Percentiles rank a stretch among this genome's conserved stretches.
Evolutionary conservation across 805 yeast species (phyloP).

Genomic region (Kazachstania kunashirensis): DNA sequence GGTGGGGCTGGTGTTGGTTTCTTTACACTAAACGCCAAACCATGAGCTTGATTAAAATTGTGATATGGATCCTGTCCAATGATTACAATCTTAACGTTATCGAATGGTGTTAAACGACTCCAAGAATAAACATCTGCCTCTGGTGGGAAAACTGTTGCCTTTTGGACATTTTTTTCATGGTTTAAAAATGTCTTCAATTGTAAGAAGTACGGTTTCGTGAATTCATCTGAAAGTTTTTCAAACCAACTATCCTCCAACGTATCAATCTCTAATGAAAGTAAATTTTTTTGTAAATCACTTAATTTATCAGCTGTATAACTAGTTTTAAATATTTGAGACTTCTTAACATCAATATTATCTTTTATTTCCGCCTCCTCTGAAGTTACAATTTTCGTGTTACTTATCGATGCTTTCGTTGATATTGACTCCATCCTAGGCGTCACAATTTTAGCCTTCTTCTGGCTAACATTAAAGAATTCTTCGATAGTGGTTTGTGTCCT

Average conservation of each 20-base stretch:
- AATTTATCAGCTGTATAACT: background rate
- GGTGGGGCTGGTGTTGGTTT: constrained; percentile 85
- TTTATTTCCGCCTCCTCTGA: no score
- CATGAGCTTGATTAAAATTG: constrained; percentile 88
- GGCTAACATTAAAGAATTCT: constrained; percentile 11
- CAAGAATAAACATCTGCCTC: constrained; percentile 73
- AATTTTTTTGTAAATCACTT: background rate
- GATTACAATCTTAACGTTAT: constrained; percentile 63
- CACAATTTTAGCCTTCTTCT: constrained; percentile 7
- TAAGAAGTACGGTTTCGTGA: constrained; percentile 79
- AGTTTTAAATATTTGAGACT: background rate
- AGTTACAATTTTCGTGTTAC: no score
- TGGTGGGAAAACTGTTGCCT: constrained; percentile 64
- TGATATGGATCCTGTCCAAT: constrained; percentile 98
- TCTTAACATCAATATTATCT: background rate
- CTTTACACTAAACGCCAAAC: constrained; percentile 84
- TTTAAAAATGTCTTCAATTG: constrained; percentile 55
- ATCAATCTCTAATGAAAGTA: constrained; percentile 41
- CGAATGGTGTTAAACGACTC: constrained; percentile 76
- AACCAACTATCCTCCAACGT: constrained; percentile 78
- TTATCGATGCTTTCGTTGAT: no score
- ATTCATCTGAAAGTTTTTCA: constrained; percentile 51
- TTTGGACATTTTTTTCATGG: constrained; percentile 34
- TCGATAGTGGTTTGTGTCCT: constrained; percentile 11
- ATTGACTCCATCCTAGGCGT: no score